Conservation (phyloP, 2,329 filamentous ascomycete species). For the Clonostachys rhizophaga region DNA sequence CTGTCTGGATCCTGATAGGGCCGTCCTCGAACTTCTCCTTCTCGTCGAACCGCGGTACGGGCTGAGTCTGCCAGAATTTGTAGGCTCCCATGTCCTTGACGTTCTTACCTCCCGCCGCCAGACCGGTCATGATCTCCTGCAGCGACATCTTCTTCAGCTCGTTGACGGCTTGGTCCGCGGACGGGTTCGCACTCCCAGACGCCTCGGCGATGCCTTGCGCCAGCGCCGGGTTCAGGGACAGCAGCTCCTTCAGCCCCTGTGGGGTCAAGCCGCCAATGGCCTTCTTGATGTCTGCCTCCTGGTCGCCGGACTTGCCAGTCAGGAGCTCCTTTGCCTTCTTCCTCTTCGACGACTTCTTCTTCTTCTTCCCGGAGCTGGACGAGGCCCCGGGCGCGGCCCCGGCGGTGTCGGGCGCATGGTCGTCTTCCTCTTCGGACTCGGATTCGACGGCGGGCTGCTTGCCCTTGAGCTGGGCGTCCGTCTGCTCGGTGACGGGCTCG, state of each 20-base stretch:
- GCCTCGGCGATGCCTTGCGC: slow-evolving; percentile 48
- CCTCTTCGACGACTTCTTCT: slow-evolving; percentile 62
- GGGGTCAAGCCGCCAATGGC: slow-evolving; percentile 48
- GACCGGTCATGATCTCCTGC: slow-evolving; percentile 68
- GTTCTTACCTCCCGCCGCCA: slow-evolving; percentile 79
- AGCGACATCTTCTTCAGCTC: slow-evolving; percentile 60
- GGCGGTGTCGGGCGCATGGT: slow-evolving; percentile 15
- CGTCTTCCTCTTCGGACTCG: slow-evolving; percentile 38
- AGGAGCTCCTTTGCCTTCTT: slow-evolving; percentile 51
- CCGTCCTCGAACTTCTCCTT: slow-evolving; percentile 63
- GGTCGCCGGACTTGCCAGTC: slow-evolving; percentile 24
- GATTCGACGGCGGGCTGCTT: slow-evolving; percentile 39
- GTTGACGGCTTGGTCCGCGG: slow-evolving; percentile 38
- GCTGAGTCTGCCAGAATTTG: slow-evolving; percentile 98
- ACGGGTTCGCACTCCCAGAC: slow-evolving; percentile 25
- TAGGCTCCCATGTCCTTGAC: slow-evolving; percentile 95
- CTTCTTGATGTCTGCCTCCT: slow-evolving; percentile 38
- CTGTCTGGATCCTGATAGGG: slow-evolving; percentile 74
- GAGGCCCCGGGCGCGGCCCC: slow-evolving; percentile 15
- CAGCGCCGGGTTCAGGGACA: slow-evolving; percentile 69
- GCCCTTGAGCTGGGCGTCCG: slow-evolving; percentile 37
- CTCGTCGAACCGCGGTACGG: slow-evolving; percentile 76
- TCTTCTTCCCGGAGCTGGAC: slow-evolving; percentile 48
- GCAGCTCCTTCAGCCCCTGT: slow-evolving; percentile 59
- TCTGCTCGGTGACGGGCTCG: slow-evolving; percentile 45